phyloP scores from a whole-genome alignment of 176 grass and related monocot species.

The Bonia amplexicaulis region DNA sequence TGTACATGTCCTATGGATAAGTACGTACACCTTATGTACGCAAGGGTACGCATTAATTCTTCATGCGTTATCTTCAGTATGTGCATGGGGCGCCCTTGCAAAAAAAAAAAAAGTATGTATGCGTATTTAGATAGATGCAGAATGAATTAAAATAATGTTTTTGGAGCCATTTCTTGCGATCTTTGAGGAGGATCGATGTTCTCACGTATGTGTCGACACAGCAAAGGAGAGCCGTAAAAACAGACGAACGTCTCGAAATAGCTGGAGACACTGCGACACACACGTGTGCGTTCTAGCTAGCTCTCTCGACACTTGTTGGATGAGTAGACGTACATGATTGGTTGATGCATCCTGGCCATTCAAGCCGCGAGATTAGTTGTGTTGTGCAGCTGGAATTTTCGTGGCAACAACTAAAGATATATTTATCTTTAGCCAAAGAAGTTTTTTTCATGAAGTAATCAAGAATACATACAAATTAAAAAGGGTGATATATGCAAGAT shows the following conservation, averaged over 20 bases:
- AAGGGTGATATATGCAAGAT: background rate
- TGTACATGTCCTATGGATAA: background rate
- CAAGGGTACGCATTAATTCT: background rate
- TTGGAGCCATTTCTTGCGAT: background rate
- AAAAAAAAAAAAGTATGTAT: background rate
- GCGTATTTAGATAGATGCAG: background rate
- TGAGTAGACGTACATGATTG: conserved; percentile 19
- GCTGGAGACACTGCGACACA: conserved; percentile 17
- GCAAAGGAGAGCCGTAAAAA: conserved; percentile 31
- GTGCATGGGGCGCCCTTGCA: too few relatives aligned
- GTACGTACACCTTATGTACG: background rate
- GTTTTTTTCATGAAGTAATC: background rate
- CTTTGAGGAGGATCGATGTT: background rate
- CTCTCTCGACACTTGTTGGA: conserved; percentile 12
- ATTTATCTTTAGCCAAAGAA: background rate
- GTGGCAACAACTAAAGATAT: conserved; percentile 21
- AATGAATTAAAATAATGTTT: background rate
- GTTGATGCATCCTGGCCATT: conserved; percentile 11
- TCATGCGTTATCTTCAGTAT: background rate
- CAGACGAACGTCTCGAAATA: conserved; percentile 10
- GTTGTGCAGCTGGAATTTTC: conserved; percentile 12
- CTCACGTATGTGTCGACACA: background rate
- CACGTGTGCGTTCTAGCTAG: conserved; percentile 25
- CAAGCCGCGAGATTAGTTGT: background rate
- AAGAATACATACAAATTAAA: background rate